A percentile compares a stretch with the other conserved stretches of the same genome.
Conservation (phyloP, 805 yeast genomes). For the Suhomyces pyralidae region DNA sequence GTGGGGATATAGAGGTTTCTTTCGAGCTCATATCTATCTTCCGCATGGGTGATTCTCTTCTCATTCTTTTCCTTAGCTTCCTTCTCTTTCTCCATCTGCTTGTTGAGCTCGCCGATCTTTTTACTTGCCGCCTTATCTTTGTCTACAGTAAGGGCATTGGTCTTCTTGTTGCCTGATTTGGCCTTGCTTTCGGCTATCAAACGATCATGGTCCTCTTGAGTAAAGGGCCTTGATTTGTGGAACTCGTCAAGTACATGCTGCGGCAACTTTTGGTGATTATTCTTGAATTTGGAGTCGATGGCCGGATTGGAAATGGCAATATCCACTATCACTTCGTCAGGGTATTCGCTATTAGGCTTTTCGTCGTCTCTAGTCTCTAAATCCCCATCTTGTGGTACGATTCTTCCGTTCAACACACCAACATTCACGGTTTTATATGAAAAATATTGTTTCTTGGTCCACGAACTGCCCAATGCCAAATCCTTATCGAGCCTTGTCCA, state of each 20-base stretch:
- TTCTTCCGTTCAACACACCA: conserved; percentile 15
- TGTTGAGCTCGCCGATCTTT: conserved; percentile 9
- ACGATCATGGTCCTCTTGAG: conserved; percentile 23
- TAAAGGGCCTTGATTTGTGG: conserved; percentile 22
- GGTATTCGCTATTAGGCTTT: conserved; percentile 4
- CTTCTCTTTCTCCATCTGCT: conserved; percentile 5
- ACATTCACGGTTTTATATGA: conserved; percentile 26
- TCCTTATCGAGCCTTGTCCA: conserved; percentile 50
- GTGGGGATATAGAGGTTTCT: conserved; percentile 29
- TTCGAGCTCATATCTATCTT: conserved; percentile 18
- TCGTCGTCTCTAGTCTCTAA: neutral
- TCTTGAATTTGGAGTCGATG: conserved; percentile 32
- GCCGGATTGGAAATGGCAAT: conserved; percentile 36
- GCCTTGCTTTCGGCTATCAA: conserved; percentile 7
- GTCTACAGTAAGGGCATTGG: conserved; percentile 11
- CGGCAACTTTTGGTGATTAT: conserved; percentile 35
- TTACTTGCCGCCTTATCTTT: conserved; percentile 14
- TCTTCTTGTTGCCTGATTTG: conserved; percentile 5
- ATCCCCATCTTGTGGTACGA: neutral
- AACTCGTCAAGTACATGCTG: conserved; percentile 27
- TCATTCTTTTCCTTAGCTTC: conserved; percentile 3
- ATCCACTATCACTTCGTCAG: conserved; percentile 34
- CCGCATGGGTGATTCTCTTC: conserved; percentile 1
- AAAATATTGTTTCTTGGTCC: conserved; percentile 42
- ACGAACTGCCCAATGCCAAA: conserved; percentile 41